Conservation (phyloP, 176 grass and related monocot genomes). For the Echinochloa phyllopogon region DNA sequence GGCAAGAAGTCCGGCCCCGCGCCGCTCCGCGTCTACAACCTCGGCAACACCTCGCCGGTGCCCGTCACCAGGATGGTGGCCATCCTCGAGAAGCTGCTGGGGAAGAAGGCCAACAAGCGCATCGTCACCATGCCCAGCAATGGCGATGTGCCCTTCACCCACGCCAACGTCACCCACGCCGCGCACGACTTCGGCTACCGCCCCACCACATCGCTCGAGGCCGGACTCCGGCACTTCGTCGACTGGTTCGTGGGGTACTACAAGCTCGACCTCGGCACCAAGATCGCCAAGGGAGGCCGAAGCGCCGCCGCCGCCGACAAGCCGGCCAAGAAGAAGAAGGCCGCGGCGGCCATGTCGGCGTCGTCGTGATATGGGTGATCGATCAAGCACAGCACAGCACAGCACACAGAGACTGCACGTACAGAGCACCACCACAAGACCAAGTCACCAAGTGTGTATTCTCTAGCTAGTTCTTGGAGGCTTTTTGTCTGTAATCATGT, state of each 20-base stretch:
- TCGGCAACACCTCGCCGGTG: conserved; percentile 94
- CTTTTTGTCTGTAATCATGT: conserved; percentile 44
- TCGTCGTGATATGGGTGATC: conserved; percentile 42
- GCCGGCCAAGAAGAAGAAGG: conserved; percentile 56
- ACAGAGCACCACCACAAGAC: conserved; percentile 11
- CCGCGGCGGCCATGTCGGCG: conserved; percentile 40
- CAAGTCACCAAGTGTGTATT: conserved; percentile 52
- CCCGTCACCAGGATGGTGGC: conserved; percentile 84
- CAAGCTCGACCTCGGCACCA: conserved; percentile 62
- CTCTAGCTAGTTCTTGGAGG: conserved; percentile 54
- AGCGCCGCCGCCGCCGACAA: conserved; percentile 16
- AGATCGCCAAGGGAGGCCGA: conserved; percentile 26
- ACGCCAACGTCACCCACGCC: conserved; percentile 94
- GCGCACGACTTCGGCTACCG: conserved; percentile 82
- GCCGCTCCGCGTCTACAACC: conserved; percentile 87
- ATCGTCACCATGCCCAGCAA: conserved; percentile 87
- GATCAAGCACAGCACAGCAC: conserved; percentile 17
- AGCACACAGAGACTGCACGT: too few relatives aligned
- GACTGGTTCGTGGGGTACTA: conserved; percentile 87
- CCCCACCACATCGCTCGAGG: conserved; percentile 80
- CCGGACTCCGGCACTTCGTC: conserved; percentile 83
- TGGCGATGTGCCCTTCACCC: conserved; percentile 95
- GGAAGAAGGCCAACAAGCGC: conserved; percentile 94
- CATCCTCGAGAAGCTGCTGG: conserved; percentile 80
- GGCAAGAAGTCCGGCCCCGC: conserved; percentile 70